A percentile compares a stretch with the other conserved stretches of the same genome.
Conservation (phyloP, 148 eudicot species). For the Silene latifolia region DNA sequence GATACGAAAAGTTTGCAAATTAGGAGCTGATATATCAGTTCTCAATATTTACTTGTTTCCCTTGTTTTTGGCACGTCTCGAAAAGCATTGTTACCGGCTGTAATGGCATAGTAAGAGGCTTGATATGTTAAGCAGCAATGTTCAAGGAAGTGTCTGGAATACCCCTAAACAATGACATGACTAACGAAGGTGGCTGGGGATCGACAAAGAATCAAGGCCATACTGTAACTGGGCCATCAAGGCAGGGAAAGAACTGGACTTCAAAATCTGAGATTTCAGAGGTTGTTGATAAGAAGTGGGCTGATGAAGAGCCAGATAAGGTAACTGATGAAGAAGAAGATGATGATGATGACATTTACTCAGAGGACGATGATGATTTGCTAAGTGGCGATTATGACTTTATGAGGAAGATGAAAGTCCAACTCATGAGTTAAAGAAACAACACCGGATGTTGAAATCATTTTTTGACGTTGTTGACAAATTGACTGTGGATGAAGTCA, state of each 20-base stretch:
- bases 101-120: no score
- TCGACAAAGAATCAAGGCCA: background rate
- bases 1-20: no score
- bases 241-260: slow-evolving; percentile 39
- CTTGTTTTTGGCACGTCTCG: no score
- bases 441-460: slow-evolving; percentile 40
- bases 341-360: slow-evolving; percentile 36
- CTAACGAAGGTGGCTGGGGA: slow-evolving; percentile 25
- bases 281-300: slow-evolving; percentile 14
- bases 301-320: slow-evolving; percentile 9
- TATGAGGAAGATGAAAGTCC: slow-evolving; percentile 54
- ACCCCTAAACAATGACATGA: slow-evolving; percentile 19
- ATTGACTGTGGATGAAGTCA: slow-evolving; percentile 47
- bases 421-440: slow-evolving; percentile 50
- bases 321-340: slow-evolving; percentile 25
- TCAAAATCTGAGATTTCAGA: slow-evolving; percentile 26
- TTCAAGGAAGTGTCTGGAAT: slow-evolving; percentile 20
- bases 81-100: no score
- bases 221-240: slow-evolving; percentile 17
- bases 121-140: slow-evolving; percentile 27
- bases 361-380: slow-evolving; percentile 54
- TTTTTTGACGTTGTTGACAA: slow-evolving; percentile 48
- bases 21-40: no score
- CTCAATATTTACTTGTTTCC: no score
- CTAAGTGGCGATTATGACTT: slow-evolving; percentile 45